Percentiles rank a stretch among this genome's conserved stretches.
Evolutionary conservation across 1,139 yeast genomes (phyloP).

Genomic region (Pichia sp.): DNA sequence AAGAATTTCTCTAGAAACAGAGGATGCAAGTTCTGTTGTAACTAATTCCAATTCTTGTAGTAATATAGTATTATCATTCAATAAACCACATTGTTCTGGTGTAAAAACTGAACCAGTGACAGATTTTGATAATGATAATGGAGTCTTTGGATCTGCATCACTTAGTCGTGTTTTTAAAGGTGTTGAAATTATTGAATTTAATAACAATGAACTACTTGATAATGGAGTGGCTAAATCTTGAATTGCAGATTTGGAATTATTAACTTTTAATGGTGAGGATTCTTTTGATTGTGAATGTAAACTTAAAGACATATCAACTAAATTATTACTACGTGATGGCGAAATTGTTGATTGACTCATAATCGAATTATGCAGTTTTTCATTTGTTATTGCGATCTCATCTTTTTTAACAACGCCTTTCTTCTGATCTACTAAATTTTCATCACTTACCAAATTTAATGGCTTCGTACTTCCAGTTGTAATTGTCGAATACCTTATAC

Average conservation of each 20-base stretch:
- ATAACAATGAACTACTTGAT: not conserved
- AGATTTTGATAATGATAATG: constrained; percentile 9
- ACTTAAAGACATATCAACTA: constrained; percentile 10
- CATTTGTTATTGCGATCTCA: no score
- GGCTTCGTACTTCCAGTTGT: constrained; percentile 9
- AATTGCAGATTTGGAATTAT: not conserved
- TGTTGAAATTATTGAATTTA: not conserved
- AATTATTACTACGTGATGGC: constrained; percentile 2
- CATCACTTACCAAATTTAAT: not conserved
- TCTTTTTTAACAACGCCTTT: no score
- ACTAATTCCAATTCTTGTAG: constrained; percentile 61
- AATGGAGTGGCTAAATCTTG: not conserved
- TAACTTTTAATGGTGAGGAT: constrained; percentile 3
- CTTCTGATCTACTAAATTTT: not conserved
- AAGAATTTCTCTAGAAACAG: constrained; percentile 59
- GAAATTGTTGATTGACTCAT: constrained; percentile 2
- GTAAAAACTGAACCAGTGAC: constrained; percentile 7
- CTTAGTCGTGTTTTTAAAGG: constrained; percentile 2
- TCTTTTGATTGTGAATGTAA: constrained; percentile 3
- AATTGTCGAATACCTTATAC: constrained; percentile 2
- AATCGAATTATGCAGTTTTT: not conserved
- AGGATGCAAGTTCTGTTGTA: constrained; percentile 64
- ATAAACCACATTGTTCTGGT: constrained; percentile 55
- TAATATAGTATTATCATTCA: constrained; percentile 52
- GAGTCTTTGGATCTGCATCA: constrained; percentile 11